A percentile compares a stretch with the other conserved stretches of the same genome.
Conservation (phyloP, 2,329 filamentous ascomycete species). For the Diaporthe longicolla region DNA sequence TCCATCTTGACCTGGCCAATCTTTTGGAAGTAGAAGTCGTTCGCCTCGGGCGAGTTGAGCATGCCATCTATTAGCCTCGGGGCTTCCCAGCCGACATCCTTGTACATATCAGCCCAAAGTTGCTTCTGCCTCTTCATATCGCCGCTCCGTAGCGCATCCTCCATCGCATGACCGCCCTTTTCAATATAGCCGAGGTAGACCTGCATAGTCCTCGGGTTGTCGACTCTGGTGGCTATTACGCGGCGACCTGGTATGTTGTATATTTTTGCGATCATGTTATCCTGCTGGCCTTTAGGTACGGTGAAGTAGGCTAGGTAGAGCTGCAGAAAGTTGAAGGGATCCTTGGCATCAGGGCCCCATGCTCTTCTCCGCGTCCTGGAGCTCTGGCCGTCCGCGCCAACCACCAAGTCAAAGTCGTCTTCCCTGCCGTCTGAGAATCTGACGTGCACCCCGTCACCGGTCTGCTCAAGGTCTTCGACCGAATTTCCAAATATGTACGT, state of each 20-base stretch:
- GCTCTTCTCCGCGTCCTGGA: constrained; percentile 63
- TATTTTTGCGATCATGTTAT: constrained; percentile 5
- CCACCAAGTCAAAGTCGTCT: constrained; percentile 64
- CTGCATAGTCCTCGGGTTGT: constrained; percentile 52
- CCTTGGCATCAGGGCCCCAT: constrained; percentile 48
- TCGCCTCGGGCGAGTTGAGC: constrained; percentile 46
- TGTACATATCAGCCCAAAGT: constrained; percentile 30
- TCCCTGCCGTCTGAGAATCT: constrained; percentile 59
- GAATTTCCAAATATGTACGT: constrained; percentile 50
- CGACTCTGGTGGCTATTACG: constrained; percentile 55
- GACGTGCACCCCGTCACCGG: constrained; percentile 53
- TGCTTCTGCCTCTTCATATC: constrained; percentile 36
- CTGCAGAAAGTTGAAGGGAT: constrained; percentile 47
- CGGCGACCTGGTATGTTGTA: constrained; percentile 49
- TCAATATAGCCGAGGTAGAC: constrained; percentile 36
- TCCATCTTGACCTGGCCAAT: constrained; percentile 62
- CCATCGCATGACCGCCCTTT: constrained; percentile 22
- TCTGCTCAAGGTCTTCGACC: constrained; percentile 50
- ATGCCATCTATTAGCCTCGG: constrained; percentile 59
- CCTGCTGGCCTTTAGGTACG: constrained; percentile 33
- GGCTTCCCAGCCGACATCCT: constrained; percentile 59
- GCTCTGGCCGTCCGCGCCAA: constrained; percentile 69
- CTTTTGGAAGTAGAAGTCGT: constrained; percentile 63
- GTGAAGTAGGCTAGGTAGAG: constrained; percentile 47
- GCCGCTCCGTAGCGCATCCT: constrained; percentile 27